A percentile compares a stretch with the other conserved stretches of the same genome.
These are phyloP conservation scores for Hyphopichia khmerensis DNA, from an alignment of 1,139 yeast species.

Conservation along the genomic window DNA sequence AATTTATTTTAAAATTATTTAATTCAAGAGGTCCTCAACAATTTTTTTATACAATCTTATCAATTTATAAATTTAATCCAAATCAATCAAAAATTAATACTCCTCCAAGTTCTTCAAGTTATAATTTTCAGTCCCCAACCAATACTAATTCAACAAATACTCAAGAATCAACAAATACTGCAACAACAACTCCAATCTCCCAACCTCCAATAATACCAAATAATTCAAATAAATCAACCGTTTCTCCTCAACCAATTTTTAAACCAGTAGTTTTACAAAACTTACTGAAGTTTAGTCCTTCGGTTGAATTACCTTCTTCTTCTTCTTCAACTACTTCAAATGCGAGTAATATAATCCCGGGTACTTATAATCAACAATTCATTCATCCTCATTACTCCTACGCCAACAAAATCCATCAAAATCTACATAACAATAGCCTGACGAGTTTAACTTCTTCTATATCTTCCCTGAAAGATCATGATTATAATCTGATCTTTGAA, in stretches of 20 bases:
- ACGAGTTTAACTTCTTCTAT: slow-evolving; percentile 27
- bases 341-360: neutral
- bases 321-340: neutral
- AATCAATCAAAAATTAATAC: neutral
- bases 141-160: neutral
- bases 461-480: slow-evolving; percentile 21
- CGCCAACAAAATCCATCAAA: slow-evolving; percentile 8
- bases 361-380: neutral
- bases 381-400: slow-evolving; percentile 5
- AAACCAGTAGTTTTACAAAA: slow-evolving; percentile 15
- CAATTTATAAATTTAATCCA: slow-evolving; percentile 6
- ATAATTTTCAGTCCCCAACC: neutral
- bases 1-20: slow-evolving; percentile 32
- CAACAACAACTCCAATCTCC: neutral
- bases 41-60: slow-evolving; percentile 8
- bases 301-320: slow-evolving; percentile 3
- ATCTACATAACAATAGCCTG: slow-evolving; percentile 26
- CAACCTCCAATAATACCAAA: slow-evolving; percentile 3
- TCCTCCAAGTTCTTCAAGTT: slow-evolving; percentile 2
- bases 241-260: slow-evolving; percentile 12
- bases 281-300: slow-evolving; percentile 5
- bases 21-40: slow-evolving; percentile 37
- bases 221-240: slow-evolving; percentile 3
- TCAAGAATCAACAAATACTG: neutral
- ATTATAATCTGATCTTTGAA: slow-evolving; percentile 28